A percentile compares a stretch with the other conserved stretches of the same genome.
Evolutionary conservation across 805 yeast genomes (phyloP).

Genomic region (Ogataea saltuana): DNA sequence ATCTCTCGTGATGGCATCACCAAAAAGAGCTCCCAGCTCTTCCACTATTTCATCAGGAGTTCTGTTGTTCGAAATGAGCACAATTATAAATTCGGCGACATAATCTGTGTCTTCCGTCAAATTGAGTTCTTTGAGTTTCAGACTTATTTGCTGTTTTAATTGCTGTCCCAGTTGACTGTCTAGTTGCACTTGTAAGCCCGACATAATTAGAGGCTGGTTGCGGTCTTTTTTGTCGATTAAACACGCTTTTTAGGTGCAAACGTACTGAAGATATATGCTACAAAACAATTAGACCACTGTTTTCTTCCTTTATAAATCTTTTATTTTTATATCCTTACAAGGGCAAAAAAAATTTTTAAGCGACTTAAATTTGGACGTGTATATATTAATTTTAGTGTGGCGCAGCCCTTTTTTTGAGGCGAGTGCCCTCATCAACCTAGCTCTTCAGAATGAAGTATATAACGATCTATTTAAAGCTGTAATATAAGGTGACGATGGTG

Average conservation of each 20-base stretch:
- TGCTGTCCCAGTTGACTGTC: conserved; percentile 41
- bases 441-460: no score
- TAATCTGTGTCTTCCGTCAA: conserved; percentile 55
- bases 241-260: neutral
- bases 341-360: conserved; percentile 20
- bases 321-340: conserved; percentile 8
- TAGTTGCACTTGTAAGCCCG: conserved; percentile 28
- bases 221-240: neutral
- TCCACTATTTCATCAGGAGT: conserved; percentile 57
- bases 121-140: conserved; percentile 41
- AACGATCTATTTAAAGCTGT: no score
- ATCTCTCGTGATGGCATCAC: conserved; percentile 55
- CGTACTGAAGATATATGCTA: neutral
- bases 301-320: conserved; percentile 1
- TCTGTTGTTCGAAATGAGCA: conserved; percentile 68
- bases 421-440: no score
- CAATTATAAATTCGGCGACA: conserved; percentile 73
- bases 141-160: conserved; percentile 44
- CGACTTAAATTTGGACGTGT: conserved; percentile 2
- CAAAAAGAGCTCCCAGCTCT: conserved; percentile 63
- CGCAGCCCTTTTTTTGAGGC: neutral
- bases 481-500: neutral
- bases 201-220: conserved; percentile 15
- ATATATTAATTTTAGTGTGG: neutral
- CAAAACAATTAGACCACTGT: no score